phyloP scores from a whole-genome alignment of 257 asterid genomes.

The Solanum paucissectum region DNA sequence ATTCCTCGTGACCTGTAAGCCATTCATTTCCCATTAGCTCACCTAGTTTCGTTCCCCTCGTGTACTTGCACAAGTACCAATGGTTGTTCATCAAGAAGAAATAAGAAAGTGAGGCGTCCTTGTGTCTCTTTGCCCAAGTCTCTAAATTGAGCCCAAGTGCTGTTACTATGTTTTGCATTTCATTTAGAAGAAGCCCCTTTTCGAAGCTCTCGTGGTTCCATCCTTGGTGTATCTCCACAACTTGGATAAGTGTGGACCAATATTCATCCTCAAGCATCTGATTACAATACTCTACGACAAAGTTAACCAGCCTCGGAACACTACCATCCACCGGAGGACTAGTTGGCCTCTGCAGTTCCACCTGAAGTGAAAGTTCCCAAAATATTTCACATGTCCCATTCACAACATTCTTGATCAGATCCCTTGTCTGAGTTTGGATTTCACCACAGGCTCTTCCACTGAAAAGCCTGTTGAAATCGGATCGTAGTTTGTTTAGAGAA shows the following conservation, averaged over 20 bases:
- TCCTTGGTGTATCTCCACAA: constrained; percentile 54
- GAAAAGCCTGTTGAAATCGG: constrained; percentile 65
- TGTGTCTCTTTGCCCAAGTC: constrained; percentile 47
- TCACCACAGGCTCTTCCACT: constrained; percentile 37
- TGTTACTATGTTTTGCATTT: constrained; percentile 39
- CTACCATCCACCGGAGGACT: constrained; percentile 59
- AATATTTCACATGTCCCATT: constrained; percentile 54
- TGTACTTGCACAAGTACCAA: constrained; percentile 44
- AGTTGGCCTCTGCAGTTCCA: constrained; percentile 46
- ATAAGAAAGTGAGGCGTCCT: constrained; percentile 33
- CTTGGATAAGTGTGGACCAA: constrained; percentile 34
- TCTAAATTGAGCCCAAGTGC: constrained; percentile 53
- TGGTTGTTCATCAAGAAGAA: constrained; percentile 61
- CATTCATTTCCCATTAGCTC: constrained; percentile 65
- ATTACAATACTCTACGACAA: constrained; percentile 57
- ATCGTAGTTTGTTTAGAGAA: constrained; percentile 48
- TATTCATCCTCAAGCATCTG: constrained; percentile 58
- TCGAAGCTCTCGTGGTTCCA: constrained; percentile 37
- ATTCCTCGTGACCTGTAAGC: constrained; percentile 42
- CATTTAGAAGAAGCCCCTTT: constrained; percentile 27
- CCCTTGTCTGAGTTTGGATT: constrained; percentile 57
- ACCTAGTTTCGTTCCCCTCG: constrained; percentile 52
- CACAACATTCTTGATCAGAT: constrained; percentile 55
- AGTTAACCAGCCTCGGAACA: constrained; percentile 47
- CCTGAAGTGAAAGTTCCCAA: constrained; percentile 55